Evolutionary conservation across 1,139 yeast species (phyloP), one percentile per base, ranked within the genome.

Genomic region (Blastobotrys raffinosifermentans): DNA sequence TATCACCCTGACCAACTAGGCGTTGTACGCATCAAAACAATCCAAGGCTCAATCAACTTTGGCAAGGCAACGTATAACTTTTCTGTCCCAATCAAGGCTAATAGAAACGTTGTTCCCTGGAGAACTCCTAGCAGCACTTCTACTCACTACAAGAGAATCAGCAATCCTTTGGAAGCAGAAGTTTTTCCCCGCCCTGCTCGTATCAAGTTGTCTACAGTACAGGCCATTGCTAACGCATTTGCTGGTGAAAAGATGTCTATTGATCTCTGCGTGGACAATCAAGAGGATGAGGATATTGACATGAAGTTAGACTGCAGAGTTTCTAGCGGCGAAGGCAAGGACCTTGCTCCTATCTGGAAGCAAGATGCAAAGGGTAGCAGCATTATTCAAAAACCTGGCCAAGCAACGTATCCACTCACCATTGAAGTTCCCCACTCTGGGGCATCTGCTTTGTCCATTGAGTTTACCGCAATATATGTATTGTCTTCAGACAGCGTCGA

Each of bases 101-200:
- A n/a, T n/a, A n/a, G n/a, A n/a, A n/a, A n/a, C n/a, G n/a, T n/a
- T n/a, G n/a, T n/a, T n/a, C n/a, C n/a, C n/a, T n/a, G n/a, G n/a
- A n/a, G n/a, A n/a, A n/a, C n/a, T n/a, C n/a, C n/a, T n/a, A n/a
- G n/a, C n/a, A n/a, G n/a, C n/a, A n/a, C n/a, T n/a, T n/a, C n/a
- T n/a, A n/a, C n/a, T n/a, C n/a, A n/a, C n/a, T 13, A 25, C 15
- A 8, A 14, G 7, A 8, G 27, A 6, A 8, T 8, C 7, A 7
- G 7, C 14, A 14, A 29, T 1, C 34, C 40, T 16, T 26, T 29
- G n/a, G 34, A 15, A 14, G 42, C 43, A 1, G 38, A 41, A n/a
- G 44, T 55, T 3, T 43, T 46, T 4, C 61, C 60, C 2, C 44
- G 61, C 19, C 61, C 60, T 2, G 53, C 61, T 3, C 45, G 47